phyloP scores from a whole-genome alignment of 75 land plant genomes.

The Pseudotsuga menziesii region DNA sequence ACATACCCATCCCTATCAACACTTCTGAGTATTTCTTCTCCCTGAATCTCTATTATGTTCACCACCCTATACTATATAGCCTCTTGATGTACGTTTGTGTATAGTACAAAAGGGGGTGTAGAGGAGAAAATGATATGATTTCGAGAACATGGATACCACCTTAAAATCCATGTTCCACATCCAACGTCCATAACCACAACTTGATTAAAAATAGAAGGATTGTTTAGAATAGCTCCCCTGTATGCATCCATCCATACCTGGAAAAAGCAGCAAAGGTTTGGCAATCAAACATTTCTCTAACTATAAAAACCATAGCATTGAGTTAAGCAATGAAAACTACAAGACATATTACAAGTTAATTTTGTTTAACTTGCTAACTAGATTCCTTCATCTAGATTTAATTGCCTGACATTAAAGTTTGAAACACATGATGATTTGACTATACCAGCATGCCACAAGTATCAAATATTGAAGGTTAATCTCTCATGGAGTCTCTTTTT shows the following conservation, averaged over 20 bases:
- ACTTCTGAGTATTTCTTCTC: no score
- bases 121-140: neutral
- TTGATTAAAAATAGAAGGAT: constrained; percentile 69
- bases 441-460: neutral
- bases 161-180: constrained; percentile 98
- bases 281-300: neutral
- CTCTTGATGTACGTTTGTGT: no score
- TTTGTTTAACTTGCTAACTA: neutral
- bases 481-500: neutral
- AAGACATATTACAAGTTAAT: neutral
- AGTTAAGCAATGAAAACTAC: neutral
- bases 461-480: neutral
- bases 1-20: no score
- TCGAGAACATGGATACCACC: constrained; percentile 31
- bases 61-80: no score
- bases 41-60: no score
- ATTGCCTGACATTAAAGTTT: neutral
- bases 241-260: constrained; percentile 95
- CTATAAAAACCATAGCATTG: neutral
- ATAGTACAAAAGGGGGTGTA: no score
- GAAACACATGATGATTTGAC: neutral
- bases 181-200: constrained; percentile 94
- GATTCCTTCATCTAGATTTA: neutral
- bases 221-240: constrained; percentile 59
- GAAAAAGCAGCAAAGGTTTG: constrained; percentile 12